Evolutionary conservation across 2,329 filamentous ascomycete genomes (phyloP), one percentile per base, ranked within the genome.

Genomic region (Sporothrix sp.): DNA sequence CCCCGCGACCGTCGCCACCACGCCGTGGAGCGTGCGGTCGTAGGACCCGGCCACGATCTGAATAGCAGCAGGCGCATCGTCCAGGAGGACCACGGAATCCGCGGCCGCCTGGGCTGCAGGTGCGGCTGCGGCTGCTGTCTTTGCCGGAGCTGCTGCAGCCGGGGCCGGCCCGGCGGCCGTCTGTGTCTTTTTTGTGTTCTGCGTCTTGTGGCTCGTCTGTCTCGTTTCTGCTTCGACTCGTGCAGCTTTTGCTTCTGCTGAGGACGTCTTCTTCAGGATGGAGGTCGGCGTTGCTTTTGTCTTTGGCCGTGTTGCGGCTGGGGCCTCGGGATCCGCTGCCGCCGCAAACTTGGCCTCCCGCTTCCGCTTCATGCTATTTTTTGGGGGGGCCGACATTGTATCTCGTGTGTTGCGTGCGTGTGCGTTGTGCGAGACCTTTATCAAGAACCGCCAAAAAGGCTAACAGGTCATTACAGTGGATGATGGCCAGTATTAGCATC

Each of bases 11-110:
- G 80, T 80, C n/a, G 85, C 89, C 7, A 85, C 87, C 60, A 96
- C 76, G 54, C 93, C 93, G 66, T 98, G 93, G 18, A 98, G 77
- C 45, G 94, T 81, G 57, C 89, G 80, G 64, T 98, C 93, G 69
- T 98, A 98, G 48, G 90, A 96, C 43, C 93, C 93, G 7, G 88
- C 84, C 54, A 97, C 76, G 58, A 98, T 84, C 66, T 97, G 93
- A 53, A 97, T 74, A n/a, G 84, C 82, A 58, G 80, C 68, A 38
- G 65, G 59, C 40, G 52, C 54, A 16, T 48, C 52, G 18, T 46
- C 52, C 4, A 44, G n/a, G 2, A 36, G 43, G 2, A 51, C 21
- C 4, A 39, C 16, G 10, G 27, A 30, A n/a, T 25, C 36, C 30
- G n/a, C 28, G 1, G 30, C 20, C 11, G 36, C 2, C 7, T 27